Base-by-base conservation (phyloP, 2,329 filamentous ascomycete species). In the Zasmidium citrigriseum region DNA sequence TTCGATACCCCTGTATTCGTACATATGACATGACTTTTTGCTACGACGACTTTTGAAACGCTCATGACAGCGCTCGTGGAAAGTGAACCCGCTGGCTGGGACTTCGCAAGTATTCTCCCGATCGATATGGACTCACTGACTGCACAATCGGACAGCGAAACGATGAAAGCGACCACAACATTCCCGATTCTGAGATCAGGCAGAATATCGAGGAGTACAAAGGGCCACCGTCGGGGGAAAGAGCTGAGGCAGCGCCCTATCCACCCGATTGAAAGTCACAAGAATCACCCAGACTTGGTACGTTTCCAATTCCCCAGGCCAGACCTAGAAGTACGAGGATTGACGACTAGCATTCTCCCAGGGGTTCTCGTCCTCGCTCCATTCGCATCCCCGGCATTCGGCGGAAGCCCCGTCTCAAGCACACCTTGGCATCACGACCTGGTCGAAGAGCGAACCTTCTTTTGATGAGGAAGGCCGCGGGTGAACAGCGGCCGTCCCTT, bases 1-100 rank as follows among this genome's bases (percentile, higher is more conserved):
- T 52, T 53, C 55, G 25, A 51, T 57, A 57, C 48, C 55, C 53
- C 34, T 57, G 55, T 57, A 57, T 57, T 52, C 4, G 21, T 57
- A 57, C 22, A 29, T 27, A 38, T 23, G 25, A 24, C 41, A 54
- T 22, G 52, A 54, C 7, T 41, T 4, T 54, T n/a, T n/a, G n/a
- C n/a, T 29, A 54, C 24, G 52, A 44, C 18, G 18, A 44, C 21
- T 16, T 50, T 12, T 52, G 23, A 24, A 16, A 16, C 20, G 2
- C 38, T n/a, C n/a, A n/a, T n/a, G n/a, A n/a, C n/a, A n/a, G n/a
- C n/a, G n/a, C n/a, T n/a, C n/a, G n/a, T n/a, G n/a, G n/a, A n/a
- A n/a, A n/a, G n/a, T n/a, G n/a, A n/a, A n/a, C n/a, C n/a, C n/a
- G n/a, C n/a, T n/a, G n/a, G n/a, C n/a, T n/a, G n/a, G n/a, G n/a